Evolutionary conservation across 169 alveolate species (phyloP), one percentile per base, ranked within the genome.

Genomic region (Plasmodium malariae): DNA sequence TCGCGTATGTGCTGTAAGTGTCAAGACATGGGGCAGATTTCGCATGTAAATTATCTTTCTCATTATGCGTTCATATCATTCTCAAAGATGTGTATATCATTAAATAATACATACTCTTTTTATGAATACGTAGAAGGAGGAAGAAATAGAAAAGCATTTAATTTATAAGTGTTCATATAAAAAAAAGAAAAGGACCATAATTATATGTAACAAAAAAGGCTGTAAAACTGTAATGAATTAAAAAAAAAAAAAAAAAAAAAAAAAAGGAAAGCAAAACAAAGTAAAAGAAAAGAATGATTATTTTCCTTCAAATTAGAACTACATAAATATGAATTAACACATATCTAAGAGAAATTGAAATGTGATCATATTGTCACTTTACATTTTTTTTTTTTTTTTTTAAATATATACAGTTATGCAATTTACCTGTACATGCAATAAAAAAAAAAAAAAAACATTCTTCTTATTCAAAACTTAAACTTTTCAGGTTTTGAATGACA

Each of bases 401-500:
- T 5, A 28, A 62, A 7, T 1, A 0, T 11, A 9, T 3, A 62
- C 2, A 11, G 24, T 37, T 37, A 4, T 14, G 6, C 5, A 40
- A 37, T 14, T 19, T 67, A 14, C 17, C 19, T 45, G 6, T 28
- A 70, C 17, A 28, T 70, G 26, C 14, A 70, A 9, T 14, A 21
- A 45, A 24, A 60, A 30, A 12, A 28, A 60, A 14, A 24, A 6
- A 21, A 28, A 30, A 21, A 26, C 24, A 48, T 70, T 19, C 3
- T 24, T 43, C 36, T 43, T 30, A 14, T 49, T 65, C 3, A 48
- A 49, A 67, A 14, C 3, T 45, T 26, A 24, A 2, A 24, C 11
- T 43, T 14, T 69, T 37, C 62, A 80, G 90, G 90, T 36, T 69
- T 69, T 80, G 60, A 80, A 80, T 57, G 90, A 17, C 14, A 80